phyloP scores from a whole-genome alignment of 768 basidiomycete species.

The Hemileccinum impolitum region DNA sequence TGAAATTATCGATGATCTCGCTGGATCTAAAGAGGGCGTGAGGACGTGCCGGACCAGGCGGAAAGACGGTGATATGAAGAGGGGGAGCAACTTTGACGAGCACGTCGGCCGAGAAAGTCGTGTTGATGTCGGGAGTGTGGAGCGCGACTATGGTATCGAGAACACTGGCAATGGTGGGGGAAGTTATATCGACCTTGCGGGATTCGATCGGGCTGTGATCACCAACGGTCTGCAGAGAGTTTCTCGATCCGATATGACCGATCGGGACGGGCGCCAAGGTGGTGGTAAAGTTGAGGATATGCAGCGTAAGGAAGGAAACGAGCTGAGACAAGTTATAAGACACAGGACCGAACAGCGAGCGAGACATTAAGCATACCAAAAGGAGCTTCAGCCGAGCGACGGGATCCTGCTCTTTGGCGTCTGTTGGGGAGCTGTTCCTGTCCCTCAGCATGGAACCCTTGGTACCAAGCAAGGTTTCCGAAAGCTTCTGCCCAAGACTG shows the following conservation, averaged over 20 bases:
- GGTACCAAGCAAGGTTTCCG: constrained; percentile 38
- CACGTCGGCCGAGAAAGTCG: constrained; percentile 36
- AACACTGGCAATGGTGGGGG: constrained; percentile 54
- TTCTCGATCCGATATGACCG: constrained; percentile 38
- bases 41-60: constrained; percentile 30
- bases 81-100: constrained; percentile 64
- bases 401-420: constrained; percentile 67
- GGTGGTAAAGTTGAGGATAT: constrained; percentile 89
- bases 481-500: constrained; percentile 24
- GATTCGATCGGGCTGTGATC: constrained; percentile 24
- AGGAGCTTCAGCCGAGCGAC: constrained; percentile 86
- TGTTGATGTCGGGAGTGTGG: constrained; percentile 14
- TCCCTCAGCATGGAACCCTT: constrained; percentile 48
- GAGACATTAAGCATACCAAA: constrained; percentile 47
- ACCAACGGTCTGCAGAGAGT: constrained; percentile 8
- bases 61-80: constrained; percentile 49
- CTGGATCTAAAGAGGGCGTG: constrained; percentile 35
- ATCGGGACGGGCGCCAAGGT: constrained; percentile 74
- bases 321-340: constrained; percentile 45
- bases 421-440: constrained; percentile 39
- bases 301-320: constrained; percentile 85
- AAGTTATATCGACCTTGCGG: constrained; percentile 68
- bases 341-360: neutral
- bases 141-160: constrained; percentile 52
- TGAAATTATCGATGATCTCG: constrained; percentile 76